A percentile compares a stretch with the other conserved stretches of the same genome.
These are phyloP conservation scores for Epichloe sp. DNA, from an alignment of 2,329 filamentous ascomycete genomes.

Conservation along the genomic window DNA sequence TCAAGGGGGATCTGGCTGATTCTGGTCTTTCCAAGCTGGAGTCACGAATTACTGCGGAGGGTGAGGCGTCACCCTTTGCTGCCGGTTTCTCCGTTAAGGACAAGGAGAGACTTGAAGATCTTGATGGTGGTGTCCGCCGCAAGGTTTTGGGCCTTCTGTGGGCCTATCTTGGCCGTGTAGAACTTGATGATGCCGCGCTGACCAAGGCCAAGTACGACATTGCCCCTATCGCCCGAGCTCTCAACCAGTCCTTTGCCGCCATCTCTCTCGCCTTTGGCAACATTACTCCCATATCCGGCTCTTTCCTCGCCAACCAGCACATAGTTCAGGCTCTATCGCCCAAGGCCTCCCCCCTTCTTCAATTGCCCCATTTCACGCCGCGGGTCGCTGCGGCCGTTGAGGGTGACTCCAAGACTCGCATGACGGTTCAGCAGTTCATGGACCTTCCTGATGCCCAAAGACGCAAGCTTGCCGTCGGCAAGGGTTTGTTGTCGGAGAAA, in stretches of 20 bases:
- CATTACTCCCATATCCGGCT: constrained; percentile 66
- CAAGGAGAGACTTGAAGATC: constrained; percentile 59
- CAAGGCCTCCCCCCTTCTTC: constrained; percentile 72
- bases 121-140: constrained; percentile 68
- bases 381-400: constrained; percentile 54
- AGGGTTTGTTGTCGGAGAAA: constrained; percentile 55
- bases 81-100: constrained; percentile 58
- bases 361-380: constrained; percentile 76
- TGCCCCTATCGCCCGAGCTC: constrained; percentile 69
- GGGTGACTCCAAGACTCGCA: constrained; percentile 59
- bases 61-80: constrained; percentile 36
- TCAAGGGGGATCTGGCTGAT: constrained; percentile 69
- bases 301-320: constrained; percentile 72
- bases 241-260: constrained; percentile 77
- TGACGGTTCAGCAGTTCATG: constrained; percentile 83
- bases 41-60: constrained; percentile 57
- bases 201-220: constrained; percentile 82
- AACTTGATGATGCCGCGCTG: constrained; percentile 64
- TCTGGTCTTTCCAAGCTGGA: constrained; percentile 73
- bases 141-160: constrained; percentile 85
- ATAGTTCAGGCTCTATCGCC: constrained; percentile 84
- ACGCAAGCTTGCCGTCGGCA: constrained; percentile 55
- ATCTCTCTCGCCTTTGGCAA: constrained; percentile 82
- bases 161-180: constrained; percentile 85
- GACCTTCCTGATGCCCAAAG: constrained; percentile 62